Evolutionary conservation across 2,329 filamentous ascomycete genomes (phyloP).

Genomic region (Cladobotryum protrusum): DNA sequence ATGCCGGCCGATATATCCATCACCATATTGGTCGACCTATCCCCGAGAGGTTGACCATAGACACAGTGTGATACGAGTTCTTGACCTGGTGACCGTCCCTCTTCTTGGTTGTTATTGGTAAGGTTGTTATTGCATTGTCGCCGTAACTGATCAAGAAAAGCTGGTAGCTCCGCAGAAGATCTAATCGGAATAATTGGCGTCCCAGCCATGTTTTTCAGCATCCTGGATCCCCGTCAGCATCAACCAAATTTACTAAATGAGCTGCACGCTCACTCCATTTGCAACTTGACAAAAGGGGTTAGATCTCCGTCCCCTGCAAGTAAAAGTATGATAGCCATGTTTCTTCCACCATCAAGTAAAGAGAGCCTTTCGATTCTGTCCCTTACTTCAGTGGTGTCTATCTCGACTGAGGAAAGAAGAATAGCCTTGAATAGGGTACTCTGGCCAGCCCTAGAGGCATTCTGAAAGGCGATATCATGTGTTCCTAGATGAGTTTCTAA

Average conservation of each 20-base stretch:
- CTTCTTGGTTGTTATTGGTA: not conserved
- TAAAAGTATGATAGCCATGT: conserved; percentile 40
- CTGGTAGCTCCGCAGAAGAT: conserved; percentile 28
- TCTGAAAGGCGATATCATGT: conserved; percentile 41
- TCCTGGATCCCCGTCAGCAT: conserved; percentile 19
- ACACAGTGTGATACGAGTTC: conserved; percentile 21
- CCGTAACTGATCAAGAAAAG: conserved; percentile 33
- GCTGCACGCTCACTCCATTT: conserved; percentile 33
- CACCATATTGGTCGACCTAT: conserved; percentile 22
- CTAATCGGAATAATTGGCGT: conserved; percentile 39
- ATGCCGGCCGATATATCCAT: conserved; percentile 23
- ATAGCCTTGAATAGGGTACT: conserved; percentile 29
- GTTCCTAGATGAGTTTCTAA: conserved; percentile 36
- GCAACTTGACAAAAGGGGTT: conserved; percentile 35
- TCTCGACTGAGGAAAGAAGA: conserved; percentile 34
- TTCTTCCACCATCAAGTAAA: conserved; percentile 32
- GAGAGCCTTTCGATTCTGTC: conserved; percentile 36
- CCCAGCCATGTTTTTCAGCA: conserved; percentile 25
- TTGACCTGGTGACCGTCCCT: not conserved
- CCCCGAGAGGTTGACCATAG: conserved; percentile 21
- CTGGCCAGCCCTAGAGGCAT: not conserved
- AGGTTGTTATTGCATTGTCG: conserved; percentile 16
- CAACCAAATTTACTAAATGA: not conserved
- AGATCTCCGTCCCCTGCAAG: conserved; percentile 28
- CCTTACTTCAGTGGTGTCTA: conserved; percentile 22